Conservation (phyloP, 2,329 filamentous ascomycete species). For the Calonectria pseudoturangicola region DNA sequence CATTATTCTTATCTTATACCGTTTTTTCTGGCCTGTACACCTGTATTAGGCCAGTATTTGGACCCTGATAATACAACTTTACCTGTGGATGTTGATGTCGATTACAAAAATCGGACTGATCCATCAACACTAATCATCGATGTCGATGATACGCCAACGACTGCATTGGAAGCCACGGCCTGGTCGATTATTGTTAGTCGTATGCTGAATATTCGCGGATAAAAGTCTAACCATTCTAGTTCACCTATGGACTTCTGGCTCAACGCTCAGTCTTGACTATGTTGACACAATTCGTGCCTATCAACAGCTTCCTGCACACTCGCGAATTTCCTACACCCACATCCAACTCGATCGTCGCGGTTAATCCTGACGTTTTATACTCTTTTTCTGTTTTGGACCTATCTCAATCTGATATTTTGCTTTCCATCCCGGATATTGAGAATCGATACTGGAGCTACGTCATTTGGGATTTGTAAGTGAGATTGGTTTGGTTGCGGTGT, state of each 20-base stretch:
- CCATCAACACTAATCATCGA: not conserved
- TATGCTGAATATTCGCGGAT: not conserved
- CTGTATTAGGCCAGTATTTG: not conserved
- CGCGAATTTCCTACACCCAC: not conserved
- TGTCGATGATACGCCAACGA: not conserved
- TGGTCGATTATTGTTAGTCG: slow-evolving; percentile 10
- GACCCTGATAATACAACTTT: not conserved
- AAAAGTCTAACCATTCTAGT: not conserved
- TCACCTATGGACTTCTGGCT: not conserved
- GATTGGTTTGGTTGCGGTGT: not conserved
- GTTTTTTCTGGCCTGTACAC: not conserved
- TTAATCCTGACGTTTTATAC: slow-evolving; percentile 9
- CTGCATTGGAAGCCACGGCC: not conserved
- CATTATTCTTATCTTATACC: not conserved
- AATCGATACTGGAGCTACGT: slow-evolving; percentile 12
- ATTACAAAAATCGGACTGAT: not conserved
- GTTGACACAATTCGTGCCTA: not conserved
- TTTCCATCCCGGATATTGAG: slow-evolving; percentile 1
- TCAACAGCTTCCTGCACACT: not conserved
- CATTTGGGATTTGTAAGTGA: slow-evolving; percentile 3
- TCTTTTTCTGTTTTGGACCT: slow-evolving; percentile 5
- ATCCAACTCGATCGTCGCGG: not conserved
- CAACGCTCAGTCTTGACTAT: not conserved
- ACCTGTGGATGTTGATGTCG: not conserved
- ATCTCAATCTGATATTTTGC: not conserved